Conservation (phyloP, 2,329 filamentous ascomycete genomes). For the Juglanconis juglandina region DNA sequence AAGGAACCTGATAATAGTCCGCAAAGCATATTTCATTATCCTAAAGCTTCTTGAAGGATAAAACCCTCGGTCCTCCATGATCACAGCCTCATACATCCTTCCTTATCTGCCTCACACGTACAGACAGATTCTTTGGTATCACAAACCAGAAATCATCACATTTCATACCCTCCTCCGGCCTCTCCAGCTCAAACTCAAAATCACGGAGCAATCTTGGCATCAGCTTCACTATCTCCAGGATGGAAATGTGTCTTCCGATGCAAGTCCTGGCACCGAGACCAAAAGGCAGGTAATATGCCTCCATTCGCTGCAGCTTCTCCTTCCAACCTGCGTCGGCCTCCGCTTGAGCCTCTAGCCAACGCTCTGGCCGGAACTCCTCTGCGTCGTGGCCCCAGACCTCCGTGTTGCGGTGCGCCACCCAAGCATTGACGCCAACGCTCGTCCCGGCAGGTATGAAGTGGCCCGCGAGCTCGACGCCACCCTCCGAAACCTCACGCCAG, state of each 20-base stretch:
- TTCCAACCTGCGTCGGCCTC: not conserved
- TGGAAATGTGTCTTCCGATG: conserved; percentile 13
- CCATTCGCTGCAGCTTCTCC: conserved; percentile 10
- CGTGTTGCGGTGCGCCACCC: conserved; percentile 15
- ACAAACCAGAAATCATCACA: conserved; percentile 12
- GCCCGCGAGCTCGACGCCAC: conserved; percentile 37
- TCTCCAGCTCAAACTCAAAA: conserved; percentile 14
- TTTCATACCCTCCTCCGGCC: conserved; percentile 4
- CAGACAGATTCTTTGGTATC: conserved; percentile 3
- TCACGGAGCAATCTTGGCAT: conserved; percentile 12
- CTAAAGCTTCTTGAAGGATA: too few species aligned
- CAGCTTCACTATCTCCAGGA: conserved; percentile 15
- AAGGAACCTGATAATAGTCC: too few species aligned
- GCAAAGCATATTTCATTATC: too few species aligned
- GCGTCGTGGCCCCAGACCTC: conserved; percentile 12
- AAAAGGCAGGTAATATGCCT: conserved; percentile 13
- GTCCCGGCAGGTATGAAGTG: conserved; percentile 11
- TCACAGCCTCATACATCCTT: not conserved
- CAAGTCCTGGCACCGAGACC: conserved; percentile 12
- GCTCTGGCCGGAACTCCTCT: conserved; percentile 12
- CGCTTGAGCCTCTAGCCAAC: conserved; percentile 14
- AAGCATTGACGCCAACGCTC: conserved; percentile 15
- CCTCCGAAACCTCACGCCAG: conserved; percentile 44
- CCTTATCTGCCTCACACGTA: not conserved
- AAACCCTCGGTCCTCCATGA: too few species aligned